Evolutionary conservation across 163 green algal genomes (phyloP), one percentile per base, ranked within the genome.

Genomic region (Chlorella variabilis): DNA sequence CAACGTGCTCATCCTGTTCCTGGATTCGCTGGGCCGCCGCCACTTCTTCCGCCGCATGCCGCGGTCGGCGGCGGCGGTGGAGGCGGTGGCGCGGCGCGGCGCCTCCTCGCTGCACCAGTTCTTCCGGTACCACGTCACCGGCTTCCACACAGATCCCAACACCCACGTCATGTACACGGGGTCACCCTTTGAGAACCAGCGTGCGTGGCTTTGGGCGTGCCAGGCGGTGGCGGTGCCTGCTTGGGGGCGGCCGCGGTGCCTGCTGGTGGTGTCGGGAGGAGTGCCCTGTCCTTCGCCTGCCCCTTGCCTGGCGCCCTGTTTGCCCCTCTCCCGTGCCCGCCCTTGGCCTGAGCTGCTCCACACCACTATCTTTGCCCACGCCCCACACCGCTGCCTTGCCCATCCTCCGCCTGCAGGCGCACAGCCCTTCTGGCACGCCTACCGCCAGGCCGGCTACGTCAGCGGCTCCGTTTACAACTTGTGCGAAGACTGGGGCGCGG

Each of bases 11-110:
- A 15, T 79, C 7, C n/a, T 79, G 13, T 79, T 79, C 25, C 39
- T 79, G 2, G 71, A 79, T 34, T 79, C 71, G 21, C 36, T 79
- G 0, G 51, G 51, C 34, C 71, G 71, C 11, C 71, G 71, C 36
- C 71, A 79, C 71, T 79, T 79, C 54, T 79, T 79, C 71, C 71
- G 71, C 9, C 71, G 71, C 51, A 79, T 79, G 71, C 71, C 71
- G 11, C 27, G 29, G 36, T 54, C 71, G 4, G 71, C 71, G 34
- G 71, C 71, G 3, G 71, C 71, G 9, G 34, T 79, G 34, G 71
- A 79, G 71, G 54, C 25, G 36, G n/a, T 79, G 15, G 54, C 54
- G 1, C 17, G n/a, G 23, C 27, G 51, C 2, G 33, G 71, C 13
- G 2, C 6, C 25, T 31, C 49, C 51, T 29, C 21, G 25, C 36